Base-by-base conservation (phyloP, 2,329 filamentous ascomycete genomes). In the Fusarium tjaetaba region DNA sequence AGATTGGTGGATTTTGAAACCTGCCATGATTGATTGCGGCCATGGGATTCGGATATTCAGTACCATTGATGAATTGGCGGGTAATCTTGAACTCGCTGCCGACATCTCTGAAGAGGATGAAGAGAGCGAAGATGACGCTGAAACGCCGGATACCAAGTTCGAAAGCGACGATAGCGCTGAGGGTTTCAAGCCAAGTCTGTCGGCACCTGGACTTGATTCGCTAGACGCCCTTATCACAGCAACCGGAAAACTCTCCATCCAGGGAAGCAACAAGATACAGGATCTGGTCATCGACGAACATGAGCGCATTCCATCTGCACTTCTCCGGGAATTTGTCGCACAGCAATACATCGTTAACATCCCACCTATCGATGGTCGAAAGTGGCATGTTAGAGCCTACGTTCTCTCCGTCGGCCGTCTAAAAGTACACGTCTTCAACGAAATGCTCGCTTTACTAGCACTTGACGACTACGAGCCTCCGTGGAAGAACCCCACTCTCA, bases 1-100 rank as follows among this genome's bases (percentile, higher is more conserved):
- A 2, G 79, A 83, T 38, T 84, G 82, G 81, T 84, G 82, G 82
- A 84, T 84, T 30, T 60, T 84, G 7, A 84, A 84, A 56, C 82
- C 82, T 4, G 82, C 82, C 1, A 72, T 84, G 67, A 79, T 83
- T 15, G 82, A 84, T 28, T 83, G 81, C n/a, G 82, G 82, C 3
- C 79, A 81, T 14, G 82, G 82, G 0, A 84, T 84, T n/a, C 78
- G 81, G 0, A 76, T 84, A 14, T 84, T 84, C 62, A 84, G 82
- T 34, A 84, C 82, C 0, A 67, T 80, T 16, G 79, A 82, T 1
- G 82, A 84, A 43, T 72, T 84, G 0, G 81, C 81, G 4, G 72
- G 77, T 30, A 77, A 81, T 15, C 76, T 84, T 1, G 82, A 84
- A 46, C 79, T 82, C 1, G 81, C 77, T 22, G 82, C 80, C 24